Base-by-base conservation (phyloP, 805 yeast genomes). In the Danielia reshetovae region DNA sequence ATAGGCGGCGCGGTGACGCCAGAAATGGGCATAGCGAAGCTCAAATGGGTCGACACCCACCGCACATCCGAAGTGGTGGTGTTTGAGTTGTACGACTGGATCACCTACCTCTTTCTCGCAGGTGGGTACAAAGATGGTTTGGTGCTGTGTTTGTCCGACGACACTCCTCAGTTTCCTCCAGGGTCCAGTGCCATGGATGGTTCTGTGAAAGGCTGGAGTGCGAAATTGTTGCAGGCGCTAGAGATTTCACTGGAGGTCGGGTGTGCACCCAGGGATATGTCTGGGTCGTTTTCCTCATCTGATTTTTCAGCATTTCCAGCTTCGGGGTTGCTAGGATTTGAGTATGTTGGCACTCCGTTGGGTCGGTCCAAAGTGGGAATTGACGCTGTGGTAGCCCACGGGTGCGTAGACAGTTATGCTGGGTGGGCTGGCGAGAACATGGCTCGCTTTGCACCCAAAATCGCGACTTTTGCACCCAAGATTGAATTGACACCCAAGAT, bases 1-100 rank as follows among this genome's bases (percentile, higher is more conserved):
- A 38, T 68, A 31, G 77, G 78, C 7, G 75, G 75, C 1, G 47
- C 55, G 0, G 64, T 75, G 23, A 62, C 74, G 4, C 75, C 79
- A 1, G 83, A 77, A 45, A 70, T 78, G 77, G 81, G 75, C 1
- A 40, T 77, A 1, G 77, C 81, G 3, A 78, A 77, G 46, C 49
- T 74, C 31, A 57, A 56, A 33, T 63, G 65, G 54, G 49, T 72
- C 18, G 27, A 28, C 2, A 30, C 32, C 1, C 52, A 49, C n/a
- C n/a, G n/a, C n/a, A n/a, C n/a, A n/a, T n/a, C n/a, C n/a, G n/a
- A n/a, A n/a, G 25, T 51, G 7, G 53, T 66, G 4, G 65, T 74
- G 31, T 71, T 71, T 42, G 83, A 77, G 45, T 57, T 77, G 15
- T 74, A 76, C 46, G 78, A 72, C 35, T 77, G 68, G 69, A 48